phyloP scores from a whole-genome alignment of 768 basidiomycete species.

The Termitomyces sp. region DNA sequence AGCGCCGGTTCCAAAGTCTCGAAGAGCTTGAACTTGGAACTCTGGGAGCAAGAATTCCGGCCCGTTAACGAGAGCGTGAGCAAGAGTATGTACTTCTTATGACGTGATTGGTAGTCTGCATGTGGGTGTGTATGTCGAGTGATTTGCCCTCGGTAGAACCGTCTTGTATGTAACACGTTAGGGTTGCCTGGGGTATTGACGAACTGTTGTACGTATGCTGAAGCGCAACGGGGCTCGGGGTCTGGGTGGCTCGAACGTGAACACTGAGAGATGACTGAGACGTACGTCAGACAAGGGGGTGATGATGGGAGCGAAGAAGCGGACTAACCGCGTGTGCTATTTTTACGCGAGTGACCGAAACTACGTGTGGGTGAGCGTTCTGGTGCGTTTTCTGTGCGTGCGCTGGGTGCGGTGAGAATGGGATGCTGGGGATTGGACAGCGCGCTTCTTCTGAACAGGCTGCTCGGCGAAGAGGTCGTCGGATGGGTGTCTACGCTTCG shows the following conservation, averaged over 20 bases:
- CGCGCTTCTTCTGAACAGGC: conserved; percentile 19
- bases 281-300: conserved; percentile 9
- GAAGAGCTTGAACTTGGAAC: conserved; percentile 19
- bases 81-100: conserved; percentile 26
- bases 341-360: conserved; percentile 1
- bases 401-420: conserved; percentile 8
- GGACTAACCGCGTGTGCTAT: conserved; percentile 7
- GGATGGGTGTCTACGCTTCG: conserved; percentile 51
- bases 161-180: not conserved
- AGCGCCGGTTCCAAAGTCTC: conserved; percentile 14
- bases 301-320: conserved; percentile 4
- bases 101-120: conserved; percentile 1
- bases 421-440: not conserved
- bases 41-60: conserved; percentile 24
- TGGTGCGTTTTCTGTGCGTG: conserved; percentile 15
- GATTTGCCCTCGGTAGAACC: conserved; percentile 3
- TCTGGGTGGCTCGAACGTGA: not conserved
- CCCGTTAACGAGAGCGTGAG: conserved; percentile 16
- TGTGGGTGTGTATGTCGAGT: not conserved
- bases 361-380: conserved; percentile 18
- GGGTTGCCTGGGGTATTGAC: too few species aligned
- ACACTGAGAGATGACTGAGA: not conserved
- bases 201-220: not conserved
- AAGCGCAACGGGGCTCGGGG: not conserved
- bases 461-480: conserved; percentile 18